A percentile compares a stretch with the other conserved stretches of the same genome.
Evolutionary conservation across 2,329 filamentous ascomycete genomes (phyloP).

Genomic region (Trichoderma guizhouense): DNA sequence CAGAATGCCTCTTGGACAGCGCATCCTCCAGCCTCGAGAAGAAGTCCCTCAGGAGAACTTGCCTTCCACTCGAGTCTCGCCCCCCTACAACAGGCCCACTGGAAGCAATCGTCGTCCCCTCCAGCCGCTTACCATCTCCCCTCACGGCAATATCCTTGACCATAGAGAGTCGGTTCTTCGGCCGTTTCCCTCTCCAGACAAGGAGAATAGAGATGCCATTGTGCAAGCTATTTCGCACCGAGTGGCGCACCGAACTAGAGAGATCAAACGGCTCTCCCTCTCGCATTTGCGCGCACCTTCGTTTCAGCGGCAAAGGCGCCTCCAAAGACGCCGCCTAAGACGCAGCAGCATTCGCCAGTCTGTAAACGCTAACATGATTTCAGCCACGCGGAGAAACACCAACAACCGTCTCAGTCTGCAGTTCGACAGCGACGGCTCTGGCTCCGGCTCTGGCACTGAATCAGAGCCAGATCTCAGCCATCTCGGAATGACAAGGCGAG

Average conservation of each 20-base stretch:
- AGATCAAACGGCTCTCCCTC: constrained; percentile 16
- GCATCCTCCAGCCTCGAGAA: not conserved
- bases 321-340: not conserved
- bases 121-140: constrained; percentile 26
- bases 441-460: constrained; percentile 36
- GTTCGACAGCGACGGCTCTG: constrained; percentile 35
- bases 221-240: constrained; percentile 21
- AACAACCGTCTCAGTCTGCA: constrained; percentile 38
- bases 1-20: constrained; percentile 9
- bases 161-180: constrained; percentile 23
- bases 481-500: constrained; percentile 34
- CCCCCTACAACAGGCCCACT: not conserved
- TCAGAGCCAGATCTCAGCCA: constrained; percentile 39
- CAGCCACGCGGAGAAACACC: constrained; percentile 30
- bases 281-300: constrained; percentile 1
- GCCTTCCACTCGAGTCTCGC: not conserved
- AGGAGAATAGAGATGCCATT: constrained; percentile 28
- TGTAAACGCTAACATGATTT: constrained; percentile 19
- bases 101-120: constrained; percentile 27
- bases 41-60: constrained; percentile 7
- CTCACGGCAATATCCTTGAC: constrained; percentile 23
- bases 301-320: not conserved
- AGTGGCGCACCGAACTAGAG: constrained; percentile 15
- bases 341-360: not conserved
- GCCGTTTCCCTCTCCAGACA: constrained; percentile 27